Conservation (phyloP, 2,329 filamentous ascomycete species). For the Claviceps sp. region DNA sequence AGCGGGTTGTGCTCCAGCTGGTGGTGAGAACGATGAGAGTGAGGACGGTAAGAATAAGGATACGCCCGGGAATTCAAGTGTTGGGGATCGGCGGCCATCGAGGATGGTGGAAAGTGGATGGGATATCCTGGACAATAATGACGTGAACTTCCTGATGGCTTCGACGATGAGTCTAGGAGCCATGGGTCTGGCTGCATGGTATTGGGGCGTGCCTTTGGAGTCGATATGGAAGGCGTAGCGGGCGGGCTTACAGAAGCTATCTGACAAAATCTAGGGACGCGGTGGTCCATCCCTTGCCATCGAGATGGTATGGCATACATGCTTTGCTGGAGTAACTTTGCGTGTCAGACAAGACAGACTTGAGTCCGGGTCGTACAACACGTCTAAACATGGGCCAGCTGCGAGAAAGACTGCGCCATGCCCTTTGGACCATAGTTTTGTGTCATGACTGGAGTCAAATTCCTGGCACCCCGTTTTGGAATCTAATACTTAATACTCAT, state of each 20-base stretch:
- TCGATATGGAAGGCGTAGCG: slow-evolving; percentile 10
- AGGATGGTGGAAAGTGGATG: slow-evolving; percentile 50
- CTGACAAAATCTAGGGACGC: too few relatives aligned
- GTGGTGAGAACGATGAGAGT: slow-evolving; percentile 22
- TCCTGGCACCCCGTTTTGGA: too few relatives aligned
- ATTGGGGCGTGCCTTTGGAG: slow-evolving; percentile 42
- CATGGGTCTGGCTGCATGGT: slow-evolving; percentile 52
- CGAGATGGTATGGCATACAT: too few relatives aligned
- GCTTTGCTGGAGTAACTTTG: too few relatives aligned
- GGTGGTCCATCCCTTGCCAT: too few relatives aligned
- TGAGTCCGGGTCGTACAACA: too few relatives aligned
- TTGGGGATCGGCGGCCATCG: slow-evolving; percentile 44
- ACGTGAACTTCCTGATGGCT: slow-evolving; percentile 90
- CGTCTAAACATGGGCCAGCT: too few relatives aligned
- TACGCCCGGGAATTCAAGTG: slow-evolving; percentile 37
- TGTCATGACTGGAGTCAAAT: too few relatives aligned
- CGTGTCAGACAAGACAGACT: too few relatives aligned
- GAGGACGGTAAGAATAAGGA: slow-evolving; percentile 32
- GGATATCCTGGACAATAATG: slow-evolving; percentile 86
- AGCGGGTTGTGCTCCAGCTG: slow-evolving; percentile 13
- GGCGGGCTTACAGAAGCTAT: neutral
- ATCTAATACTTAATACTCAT: too few relatives aligned
- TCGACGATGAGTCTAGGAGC: slow-evolving; percentile 63
- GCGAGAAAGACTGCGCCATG: too few relatives aligned
- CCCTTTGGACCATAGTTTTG: too few relatives aligned